Evolutionary conservation across 2,329 filamentous ascomycete genomes (phyloP).

Genomic region (Fusarium nanum): DNA sequence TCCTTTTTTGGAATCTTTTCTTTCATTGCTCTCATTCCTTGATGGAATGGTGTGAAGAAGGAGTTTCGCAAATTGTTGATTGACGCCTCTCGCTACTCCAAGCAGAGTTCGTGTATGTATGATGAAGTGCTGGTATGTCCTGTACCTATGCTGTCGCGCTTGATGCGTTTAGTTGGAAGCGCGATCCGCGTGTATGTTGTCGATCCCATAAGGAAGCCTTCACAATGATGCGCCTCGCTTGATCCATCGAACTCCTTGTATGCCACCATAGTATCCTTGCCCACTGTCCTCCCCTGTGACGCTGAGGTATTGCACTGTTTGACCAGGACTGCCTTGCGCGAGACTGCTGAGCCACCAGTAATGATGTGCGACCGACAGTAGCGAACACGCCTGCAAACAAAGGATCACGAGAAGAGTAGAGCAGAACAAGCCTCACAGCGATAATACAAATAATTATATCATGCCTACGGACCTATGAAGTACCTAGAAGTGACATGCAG

Average conservation of each 20-base stretch:
- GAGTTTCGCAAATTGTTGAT: constrained; percentile 18
- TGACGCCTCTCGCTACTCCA: neutral
- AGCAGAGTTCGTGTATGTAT: too few relatives aligned
- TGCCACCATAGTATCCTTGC: neutral
- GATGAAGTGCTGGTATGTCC: too few relatives aligned
- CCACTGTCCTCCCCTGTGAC: too few relatives aligned
- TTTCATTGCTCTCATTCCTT: constrained; percentile 56
- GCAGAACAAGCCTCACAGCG: neutral
- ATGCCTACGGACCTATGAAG: neutral
- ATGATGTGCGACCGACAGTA: neutral
- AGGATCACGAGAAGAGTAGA: neutral
- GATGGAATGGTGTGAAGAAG: constrained; percentile 56
- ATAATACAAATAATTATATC: neutral
- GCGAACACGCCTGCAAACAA: neutral
- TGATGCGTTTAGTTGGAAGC: neutral
- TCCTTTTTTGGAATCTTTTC: constrained; percentile 47
- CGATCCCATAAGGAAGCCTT: neutral
- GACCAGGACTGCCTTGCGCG: neutral
- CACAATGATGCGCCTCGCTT: neutral
- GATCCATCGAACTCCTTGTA: too few relatives aligned
- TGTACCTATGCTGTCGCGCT: neutral
- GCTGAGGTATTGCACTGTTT: neutral
- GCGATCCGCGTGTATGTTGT: neutral
- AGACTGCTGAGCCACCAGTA: neutral
- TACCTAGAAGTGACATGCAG: neutral